A percentile compares a stretch with the other conserved stretches of the same genome.
Conservation (phyloP, 352 stramenopile species). For the Phytophthora podocarpi region DNA sequence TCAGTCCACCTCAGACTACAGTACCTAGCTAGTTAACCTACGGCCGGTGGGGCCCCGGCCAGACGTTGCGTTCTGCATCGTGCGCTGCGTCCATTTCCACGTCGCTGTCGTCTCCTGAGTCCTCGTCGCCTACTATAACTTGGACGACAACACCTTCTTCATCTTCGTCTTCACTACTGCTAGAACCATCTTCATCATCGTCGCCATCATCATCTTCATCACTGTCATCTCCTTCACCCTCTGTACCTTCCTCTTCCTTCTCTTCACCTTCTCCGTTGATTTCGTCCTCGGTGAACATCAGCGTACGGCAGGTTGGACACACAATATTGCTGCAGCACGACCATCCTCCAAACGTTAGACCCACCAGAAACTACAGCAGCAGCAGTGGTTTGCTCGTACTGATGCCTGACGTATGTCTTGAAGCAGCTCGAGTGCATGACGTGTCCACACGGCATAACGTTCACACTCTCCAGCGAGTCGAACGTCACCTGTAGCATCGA, state of each 20-base stretch:
- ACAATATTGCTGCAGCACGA: slow-evolving; percentile 44
- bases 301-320: slow-evolving; percentile 68
- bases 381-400: slow-evolving; percentile 33
- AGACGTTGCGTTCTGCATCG: slow-evolving; percentile 33
- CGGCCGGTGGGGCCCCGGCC: slow-evolving; percentile 15
- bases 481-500: slow-evolving; percentile 61
- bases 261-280: slow-evolving; percentile 24
- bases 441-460: slow-evolving; percentile 76
- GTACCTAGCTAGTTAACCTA: slow-evolving; percentile 11
- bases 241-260: slow-evolving; percentile 8
- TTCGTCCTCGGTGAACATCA: slow-evolving; percentile 51
- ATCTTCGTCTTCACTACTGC: slow-evolving; percentile 29
- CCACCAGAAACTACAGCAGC: not conserved
- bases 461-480: slow-evolving; percentile 71
- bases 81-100: slow-evolving; percentile 25
- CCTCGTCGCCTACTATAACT: slow-evolving; percentile 18
- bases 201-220: slow-evolving; percentile 18
- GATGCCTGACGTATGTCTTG: slow-evolving; percentile 64
- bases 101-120: slow-evolving; percentile 20
- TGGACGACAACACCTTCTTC: slow-evolving; percentile 23
- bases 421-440: slow-evolving; percentile 77
- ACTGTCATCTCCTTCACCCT: slow-evolving; percentile 10
- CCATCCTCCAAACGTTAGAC: slow-evolving; percentile 13
- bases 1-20: not conserved
- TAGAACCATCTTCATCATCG: slow-evolving; percentile 18